phyloP scores from a whole-genome alignment of 768 basidiomycete genomes.

The Amyloporia xantha region DNA sequence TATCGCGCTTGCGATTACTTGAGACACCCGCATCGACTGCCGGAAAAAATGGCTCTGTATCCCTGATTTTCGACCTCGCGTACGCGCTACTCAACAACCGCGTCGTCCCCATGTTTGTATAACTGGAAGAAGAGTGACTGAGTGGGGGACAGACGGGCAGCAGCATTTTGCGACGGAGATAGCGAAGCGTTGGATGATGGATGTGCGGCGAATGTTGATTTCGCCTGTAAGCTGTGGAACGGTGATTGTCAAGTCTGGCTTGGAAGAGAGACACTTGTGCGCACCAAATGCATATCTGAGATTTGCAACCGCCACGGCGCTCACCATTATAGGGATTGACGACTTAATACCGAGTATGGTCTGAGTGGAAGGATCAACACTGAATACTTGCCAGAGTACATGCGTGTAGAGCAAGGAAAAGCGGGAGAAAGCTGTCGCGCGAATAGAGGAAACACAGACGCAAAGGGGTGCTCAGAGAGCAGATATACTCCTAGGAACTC shows the following conservation, averaged over 20 bases:
- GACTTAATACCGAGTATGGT: slow-evolving; percentile 66
- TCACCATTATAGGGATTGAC: slow-evolving; percentile 76
- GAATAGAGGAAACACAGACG: too few relatives aligned
- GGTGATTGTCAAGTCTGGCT: neutral
- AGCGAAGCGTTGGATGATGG: slow-evolving; percentile 73
- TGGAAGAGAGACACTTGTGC: slow-evolving; percentile 2
- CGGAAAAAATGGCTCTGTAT: slow-evolving; percentile 83
- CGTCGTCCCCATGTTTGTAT: slow-evolving; percentile 73
- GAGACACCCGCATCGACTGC: slow-evolving; percentile 87
- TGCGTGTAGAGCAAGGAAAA: slow-evolving; percentile 88
- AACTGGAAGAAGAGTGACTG: slow-evolving; percentile 78
- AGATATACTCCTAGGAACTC: too few relatives aligned
- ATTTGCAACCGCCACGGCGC: slow-evolving; percentile 77
- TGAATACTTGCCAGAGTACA: slow-evolving; percentile 61
- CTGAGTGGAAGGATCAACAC: slow-evolving; percentile 64
- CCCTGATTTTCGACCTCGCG: slow-evolving; percentile 65
- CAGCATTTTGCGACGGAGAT: slow-evolving; percentile 56
- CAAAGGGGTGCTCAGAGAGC: too few relatives aligned
- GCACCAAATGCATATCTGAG: slow-evolving; percentile 80
- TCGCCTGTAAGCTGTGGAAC: slow-evolving; percentile 50
- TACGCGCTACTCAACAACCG: slow-evolving; percentile 61
- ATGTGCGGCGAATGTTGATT: slow-evolving; percentile 70
- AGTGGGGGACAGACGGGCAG: slow-evolving; percentile 42
- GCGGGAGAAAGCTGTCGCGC: slow-evolving; percentile 74
- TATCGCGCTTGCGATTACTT: slow-evolving; percentile 75